Base-by-base conservation (phyloP, 345 rosid species). In the Syzygium grande region DNA sequence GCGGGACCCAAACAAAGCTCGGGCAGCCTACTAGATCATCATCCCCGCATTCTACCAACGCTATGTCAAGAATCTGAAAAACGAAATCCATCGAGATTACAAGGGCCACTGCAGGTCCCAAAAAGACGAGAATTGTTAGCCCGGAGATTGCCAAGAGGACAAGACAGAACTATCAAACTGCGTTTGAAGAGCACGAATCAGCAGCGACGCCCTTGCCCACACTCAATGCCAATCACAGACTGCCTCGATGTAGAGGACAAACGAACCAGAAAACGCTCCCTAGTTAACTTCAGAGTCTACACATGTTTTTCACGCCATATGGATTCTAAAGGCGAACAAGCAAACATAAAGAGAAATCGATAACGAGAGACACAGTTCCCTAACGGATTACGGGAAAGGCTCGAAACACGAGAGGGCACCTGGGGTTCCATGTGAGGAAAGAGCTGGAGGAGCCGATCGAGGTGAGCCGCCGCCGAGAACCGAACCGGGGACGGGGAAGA, bases 11-110 rank as follows among this genome's bases (percentile, higher is more conserved):
- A 87, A 49, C 92, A 92, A 68, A 94, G 93, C 78, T 93, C 94
- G 86, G 90, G 90, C 87, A 96, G 90, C 89, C 92, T 95, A 87
- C 92, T 92, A 90, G 41, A 93, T 93, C 29, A 91, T 98, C 95
- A 87, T 93, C 92, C 17, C 95, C 97, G 87, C 96, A 92, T 86
- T 96, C 96, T 88, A 92, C 94, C 58, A 96, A 91, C 29, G 93
- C 96, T 92, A 94, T 94, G 88, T 93, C 97, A 8, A 96, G 92
- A 85, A 95, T 89, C 99, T 98, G 89, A 38, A 52, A 90, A 79
- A 78, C 6, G 85, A 73, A 73, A 73, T 73, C 23, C 52, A 73
- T 68, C 65, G 51, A 25, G 9, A 51, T 59, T 68, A 65, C 29
- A 38, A 59, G 41, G 41, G 49, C 22, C 17, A 79, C 56, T 41